These are phyloP conservation scores for Trifolium dubium DNA, from an alignment of 306 rosid species.

Conservation along the genomic window DNA sequence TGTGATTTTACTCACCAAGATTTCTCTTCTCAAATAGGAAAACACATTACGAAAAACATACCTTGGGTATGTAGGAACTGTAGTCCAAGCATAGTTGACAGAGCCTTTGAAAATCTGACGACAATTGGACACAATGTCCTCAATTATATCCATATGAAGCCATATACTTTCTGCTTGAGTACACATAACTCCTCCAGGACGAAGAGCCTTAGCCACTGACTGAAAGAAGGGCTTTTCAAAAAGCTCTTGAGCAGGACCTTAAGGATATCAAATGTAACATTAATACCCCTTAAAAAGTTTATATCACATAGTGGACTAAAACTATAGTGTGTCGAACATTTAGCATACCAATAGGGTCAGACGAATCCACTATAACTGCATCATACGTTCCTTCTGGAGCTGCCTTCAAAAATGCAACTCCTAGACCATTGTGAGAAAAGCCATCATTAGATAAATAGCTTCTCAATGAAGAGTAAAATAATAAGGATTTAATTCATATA, in stretches of 20 bases:
- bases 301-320: constrained; percentile 9
- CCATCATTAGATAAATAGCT: constrained; percentile 31
- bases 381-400: constrained; percentile 90
- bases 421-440: constrained; percentile 53
- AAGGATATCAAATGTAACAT: constrained; percentile 40
- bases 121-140: constrained; percentile 81
- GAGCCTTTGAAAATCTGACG: constrained; percentile 90
- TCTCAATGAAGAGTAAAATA: neutral
- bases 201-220: constrained; percentile 84
- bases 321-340: neutral
- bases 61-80: constrained; percentile 99
- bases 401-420: constrained; percentile 91
- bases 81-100: constrained; percentile 99
- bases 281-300: constrained; percentile 5
- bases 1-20: neutral
- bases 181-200: constrained; percentile 95
- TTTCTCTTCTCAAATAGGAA: constrained; percentile 1
- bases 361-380: constrained; percentile 96
- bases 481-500: neutral
- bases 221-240: constrained; percentile 91
- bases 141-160: constrained; percentile 99
- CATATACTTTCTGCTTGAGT: constrained; percentile 99
- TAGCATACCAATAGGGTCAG: constrained; percentile 90
- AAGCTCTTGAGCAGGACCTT: constrained; percentile 99
- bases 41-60: constrained; percentile 6